Percentiles rank a stretch among this genome's conserved stretches.
Conservation (phyloP, 495 filamentous ascomycete species). For the Apodospora peruviana region DNA sequence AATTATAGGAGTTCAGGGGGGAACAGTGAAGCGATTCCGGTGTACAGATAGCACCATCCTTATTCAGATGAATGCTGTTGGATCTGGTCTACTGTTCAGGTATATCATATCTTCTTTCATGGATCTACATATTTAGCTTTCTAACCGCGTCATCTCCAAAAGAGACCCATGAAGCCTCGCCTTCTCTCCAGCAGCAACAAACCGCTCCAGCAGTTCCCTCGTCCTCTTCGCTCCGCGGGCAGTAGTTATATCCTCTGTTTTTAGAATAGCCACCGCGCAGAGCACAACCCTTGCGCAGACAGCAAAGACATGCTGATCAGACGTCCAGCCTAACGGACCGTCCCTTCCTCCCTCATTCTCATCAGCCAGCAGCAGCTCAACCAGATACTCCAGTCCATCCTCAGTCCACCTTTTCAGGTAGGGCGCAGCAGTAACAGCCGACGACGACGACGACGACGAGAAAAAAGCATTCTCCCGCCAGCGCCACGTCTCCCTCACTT, state of each 20-base stretch:
- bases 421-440: constrained; percentile 6
- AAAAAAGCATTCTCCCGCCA: constrained; percentile 52
- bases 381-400: constrained; percentile 49
- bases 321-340: constrained; percentile 67
- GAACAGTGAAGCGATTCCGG: no score
- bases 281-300: constrained; percentile 57
- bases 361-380: constrained; percentile 15
- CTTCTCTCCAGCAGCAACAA: constrained; percentile 19
- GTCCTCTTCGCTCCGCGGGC: constrained; percentile 4
- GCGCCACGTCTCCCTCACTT: constrained; percentile 58
- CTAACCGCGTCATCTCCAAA: constrained; percentile 20
- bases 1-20: no score
- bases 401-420: constrained; percentile 47
- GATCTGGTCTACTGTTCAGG: no score
- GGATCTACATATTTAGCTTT: no score
- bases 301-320: constrained; percentile 65
- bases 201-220: constrained; percentile 21
- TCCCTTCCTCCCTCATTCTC: constrained; percentile 34
- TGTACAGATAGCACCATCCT: no score
- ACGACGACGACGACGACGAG: constrained; percentile 14
- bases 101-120: no score
- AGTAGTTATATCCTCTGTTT: neutral
- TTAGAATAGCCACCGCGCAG: constrained; percentile 31
- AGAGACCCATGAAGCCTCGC: constrained; percentile 27
- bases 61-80: no score